Evolutionary conservation across 2,329 filamentous ascomycete species (phyloP).

Genomic region (Sporothrix humicola): DNA sequence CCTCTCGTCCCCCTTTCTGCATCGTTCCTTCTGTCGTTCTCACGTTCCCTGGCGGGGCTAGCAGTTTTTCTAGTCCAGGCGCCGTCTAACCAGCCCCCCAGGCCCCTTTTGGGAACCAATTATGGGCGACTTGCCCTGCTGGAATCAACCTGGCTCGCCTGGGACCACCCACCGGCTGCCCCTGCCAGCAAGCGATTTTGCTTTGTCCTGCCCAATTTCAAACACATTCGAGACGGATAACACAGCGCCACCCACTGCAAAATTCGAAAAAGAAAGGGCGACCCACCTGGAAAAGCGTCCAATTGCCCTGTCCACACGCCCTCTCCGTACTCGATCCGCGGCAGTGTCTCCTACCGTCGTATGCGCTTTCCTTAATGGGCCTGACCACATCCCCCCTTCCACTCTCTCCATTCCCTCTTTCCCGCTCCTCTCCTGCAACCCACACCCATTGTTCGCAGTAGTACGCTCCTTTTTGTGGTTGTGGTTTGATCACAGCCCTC

Average conservation of each 20-base stretch:
- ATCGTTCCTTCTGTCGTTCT: conserved; percentile 10
- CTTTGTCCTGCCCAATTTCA: conserved; percentile 28
- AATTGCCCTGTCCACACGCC: neutral
- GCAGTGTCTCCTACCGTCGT: neutral
- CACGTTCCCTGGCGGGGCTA: conserved; percentile 11
- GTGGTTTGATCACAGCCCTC: conserved; percentile 21
- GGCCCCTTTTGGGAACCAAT: conserved; percentile 3
- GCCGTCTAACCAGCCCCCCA: neutral
- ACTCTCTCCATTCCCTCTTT: conserved; percentile 5
- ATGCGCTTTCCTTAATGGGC: conserved; percentile 8
- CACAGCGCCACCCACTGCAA: conserved; percentile 16
- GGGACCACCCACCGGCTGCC: neutral
- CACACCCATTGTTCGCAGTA: neutral
- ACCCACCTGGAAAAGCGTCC: conserved; percentile 24
- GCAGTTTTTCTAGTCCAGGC: conserved; percentile 2
- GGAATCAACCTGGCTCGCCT: neutral
- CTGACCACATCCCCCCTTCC: conserved; percentile 9
- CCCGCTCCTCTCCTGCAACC: conserved; percentile 24
- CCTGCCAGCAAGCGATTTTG: neutral
- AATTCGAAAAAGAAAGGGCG: neutral
- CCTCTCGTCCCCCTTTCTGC: conserved; percentile 12
- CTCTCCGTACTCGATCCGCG: neutral
- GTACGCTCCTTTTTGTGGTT: neutral
- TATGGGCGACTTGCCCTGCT: conserved; percentile 1
- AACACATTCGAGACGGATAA: conserved; percentile 31